phyloP scores from a whole-genome alignment of 1,284 basidiomycete genomes.

The Flammula alnicola region DNA sequence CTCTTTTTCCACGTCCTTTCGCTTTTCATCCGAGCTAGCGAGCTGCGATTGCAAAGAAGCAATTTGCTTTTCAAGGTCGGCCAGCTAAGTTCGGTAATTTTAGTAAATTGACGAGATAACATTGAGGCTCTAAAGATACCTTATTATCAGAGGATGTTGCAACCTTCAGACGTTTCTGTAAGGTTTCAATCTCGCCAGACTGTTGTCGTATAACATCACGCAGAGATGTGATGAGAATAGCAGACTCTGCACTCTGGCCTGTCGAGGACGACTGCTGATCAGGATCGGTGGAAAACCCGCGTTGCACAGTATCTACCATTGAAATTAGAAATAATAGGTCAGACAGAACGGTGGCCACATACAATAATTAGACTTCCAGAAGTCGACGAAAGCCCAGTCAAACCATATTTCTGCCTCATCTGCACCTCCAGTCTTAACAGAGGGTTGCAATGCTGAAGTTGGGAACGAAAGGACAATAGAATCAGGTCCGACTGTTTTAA shows the following conservation, averaged over 20 bases:
- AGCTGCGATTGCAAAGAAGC: slow-evolving; percentile 54
- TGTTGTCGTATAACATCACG: slow-evolving; percentile 83
- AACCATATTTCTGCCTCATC: slow-evolving; percentile 94
- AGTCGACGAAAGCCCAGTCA: slow-evolving; percentile 98
- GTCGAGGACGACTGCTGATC: slow-evolving; percentile 59
- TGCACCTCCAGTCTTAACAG: slow-evolving; percentile 42
- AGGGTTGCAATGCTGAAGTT: slow-evolving; percentile 39
- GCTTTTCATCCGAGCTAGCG: slow-evolving; percentile 61
- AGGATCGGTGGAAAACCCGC: slow-evolving; percentile 68
- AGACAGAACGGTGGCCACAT: slow-evolving; percentile 34
- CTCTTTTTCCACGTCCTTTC: slow-evolving; percentile 87
- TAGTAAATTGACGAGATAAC: not conserved
- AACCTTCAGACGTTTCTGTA: slow-evolving; percentile 59
- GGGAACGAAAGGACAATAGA: slow-evolving; percentile 60
- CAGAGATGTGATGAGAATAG: slow-evolving; percentile 80
- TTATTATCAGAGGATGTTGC: slow-evolving; percentile 24
- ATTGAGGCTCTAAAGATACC: slow-evolving; percentile 22
- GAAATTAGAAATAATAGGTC: slow-evolving; percentile 1
- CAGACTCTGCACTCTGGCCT: slow-evolving; percentile 78
- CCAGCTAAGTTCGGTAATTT: slow-evolving; percentile 30
- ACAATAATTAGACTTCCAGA: slow-evolving; percentile 98
- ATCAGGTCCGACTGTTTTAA: slow-evolving; percentile 89
- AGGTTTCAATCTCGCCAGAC: slow-evolving; percentile 71
- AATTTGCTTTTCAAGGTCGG: slow-evolving; percentile 48
- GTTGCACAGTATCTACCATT: slow-evolving; percentile 66